A percentile compares a stretch with the other conserved stretches of the same genome.
These are phyloP conservation scores for Penicillium sp. DNA, from an alignment of 2,329 filamentous ascomycete species.

Conservation along the genomic window DNA sequence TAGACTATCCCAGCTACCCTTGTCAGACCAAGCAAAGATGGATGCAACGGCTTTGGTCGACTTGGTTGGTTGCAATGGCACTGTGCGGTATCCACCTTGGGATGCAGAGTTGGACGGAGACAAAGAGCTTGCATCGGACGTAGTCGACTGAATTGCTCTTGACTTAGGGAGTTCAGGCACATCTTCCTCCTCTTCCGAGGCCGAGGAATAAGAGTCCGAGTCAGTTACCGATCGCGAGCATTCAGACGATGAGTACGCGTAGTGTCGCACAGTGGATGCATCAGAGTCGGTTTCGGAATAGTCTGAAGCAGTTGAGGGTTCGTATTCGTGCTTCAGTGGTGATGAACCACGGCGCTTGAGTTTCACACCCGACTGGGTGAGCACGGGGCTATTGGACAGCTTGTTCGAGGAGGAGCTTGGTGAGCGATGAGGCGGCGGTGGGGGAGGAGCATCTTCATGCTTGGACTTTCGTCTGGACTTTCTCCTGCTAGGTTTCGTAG, in stretches of 20 bases:
- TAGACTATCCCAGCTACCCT: slow-evolving; percentile 66
- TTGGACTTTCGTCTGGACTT: slow-evolving; percentile 39
- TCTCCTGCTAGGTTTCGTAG: slow-evolving; percentile 33
- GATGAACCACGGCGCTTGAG: slow-evolving; percentile 79
- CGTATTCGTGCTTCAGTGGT: slow-evolving; percentile 95
- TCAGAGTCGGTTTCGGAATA: slow-evolving; percentile 59
- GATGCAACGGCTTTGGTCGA: slow-evolving; percentile 64
- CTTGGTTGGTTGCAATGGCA: slow-evolving; percentile 54
- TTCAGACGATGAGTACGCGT: slow-evolving; percentile 37
- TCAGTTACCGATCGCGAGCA: slow-evolving; percentile 41
- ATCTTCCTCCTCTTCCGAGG: slow-evolving; percentile 63
- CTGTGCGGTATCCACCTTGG: slow-evolving; percentile 69
- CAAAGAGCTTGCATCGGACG: slow-evolving; percentile 64
- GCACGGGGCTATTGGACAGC: slow-evolving; percentile 51
- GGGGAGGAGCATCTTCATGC: slow-evolving; percentile 45
- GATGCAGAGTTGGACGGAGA: slow-evolving; percentile 83
- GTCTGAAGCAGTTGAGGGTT: slow-evolving; percentile 76
- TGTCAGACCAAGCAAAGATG: slow-evolving; percentile 69
- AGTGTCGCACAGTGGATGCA: slow-evolving; percentile 61
- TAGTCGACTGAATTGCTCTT: slow-evolving; percentile 43
- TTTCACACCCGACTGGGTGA: slow-evolving; percentile 56
- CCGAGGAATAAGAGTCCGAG: slow-evolving; percentile 37
- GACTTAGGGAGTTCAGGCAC: slow-evolving; percentile 57
- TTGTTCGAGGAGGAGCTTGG: slow-evolving; percentile 53
- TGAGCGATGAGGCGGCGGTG: slow-evolving; percentile 57